Evolutionary conservation across 108 stramenopile genomes (phyloP).

Genomic region (Conticribra weissflogii): DNA sequence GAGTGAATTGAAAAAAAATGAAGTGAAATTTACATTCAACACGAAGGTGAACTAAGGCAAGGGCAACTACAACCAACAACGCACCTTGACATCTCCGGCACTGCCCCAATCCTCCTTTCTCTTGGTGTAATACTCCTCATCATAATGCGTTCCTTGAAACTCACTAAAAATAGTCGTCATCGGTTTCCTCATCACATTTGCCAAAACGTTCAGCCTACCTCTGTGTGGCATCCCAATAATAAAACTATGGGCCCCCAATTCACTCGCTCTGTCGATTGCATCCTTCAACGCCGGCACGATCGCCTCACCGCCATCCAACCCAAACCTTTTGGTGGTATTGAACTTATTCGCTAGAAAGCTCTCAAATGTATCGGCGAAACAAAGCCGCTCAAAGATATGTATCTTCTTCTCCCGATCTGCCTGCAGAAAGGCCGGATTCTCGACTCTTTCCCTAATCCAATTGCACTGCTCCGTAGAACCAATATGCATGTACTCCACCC

Average conservation of each 20-base stretch:
- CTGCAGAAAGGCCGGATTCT: conserved; percentile 84
- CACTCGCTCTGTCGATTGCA: conserved; percentile 95
- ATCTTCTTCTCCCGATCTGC: conserved; percentile 87
- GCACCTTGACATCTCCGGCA: conserved; percentile 94
- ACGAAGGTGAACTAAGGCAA: neutral
- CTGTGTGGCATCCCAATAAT: conserved; percentile 99
- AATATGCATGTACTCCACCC: conserved; percentile 99
- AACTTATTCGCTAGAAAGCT: conserved; percentile 96
- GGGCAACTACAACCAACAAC: neutral
- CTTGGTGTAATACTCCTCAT: conserved; percentile 77
- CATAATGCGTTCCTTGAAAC: conserved; percentile 96
- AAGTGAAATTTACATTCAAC: neutral
- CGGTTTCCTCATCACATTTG: conserved; percentile 99
- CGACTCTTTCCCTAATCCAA: conserved; percentile 97
- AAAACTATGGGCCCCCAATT: conserved; percentile 94
- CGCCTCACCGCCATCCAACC: conserved; percentile 96
- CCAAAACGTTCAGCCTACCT: conserved; percentile 96
- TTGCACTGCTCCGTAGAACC: conserved; percentile 89
- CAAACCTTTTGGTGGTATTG: conserved; percentile 99
- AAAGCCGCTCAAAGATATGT: conserved; percentile 94
- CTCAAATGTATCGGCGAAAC: conserved; percentile 97
- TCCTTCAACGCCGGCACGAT: conserved; percentile 96
- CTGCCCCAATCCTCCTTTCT: conserved; percentile 81
- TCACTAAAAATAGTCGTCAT: conserved; percentile 98
- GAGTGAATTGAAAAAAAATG: neutral